Percentiles rank a stretch among this genome's conserved stretches.
Evolutionary conservation across 1,284 basidiomycete species (phyloP).

Genomic region (Rhodotorula sp.): DNA sequence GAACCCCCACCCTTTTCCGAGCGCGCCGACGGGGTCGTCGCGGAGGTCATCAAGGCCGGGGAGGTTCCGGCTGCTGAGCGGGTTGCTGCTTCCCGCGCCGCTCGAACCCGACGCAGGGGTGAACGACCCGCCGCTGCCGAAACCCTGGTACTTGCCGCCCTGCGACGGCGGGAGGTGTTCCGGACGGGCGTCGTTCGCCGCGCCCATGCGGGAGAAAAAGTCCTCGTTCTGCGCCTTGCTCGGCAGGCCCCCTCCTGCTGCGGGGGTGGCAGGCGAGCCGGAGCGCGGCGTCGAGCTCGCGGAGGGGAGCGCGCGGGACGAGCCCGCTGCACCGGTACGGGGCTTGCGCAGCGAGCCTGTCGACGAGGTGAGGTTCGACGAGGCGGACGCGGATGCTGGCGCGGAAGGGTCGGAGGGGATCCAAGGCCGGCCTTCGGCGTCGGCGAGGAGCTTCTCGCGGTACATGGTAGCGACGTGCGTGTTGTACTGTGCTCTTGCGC

Average conservation of each 20-base stretch:
- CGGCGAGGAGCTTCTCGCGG: slow-evolving; percentile 64
- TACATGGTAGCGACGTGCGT: slow-evolving; percentile 71
- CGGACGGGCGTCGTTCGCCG: slow-evolving; percentile 68
- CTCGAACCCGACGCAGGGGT: slow-evolving; percentile 52
- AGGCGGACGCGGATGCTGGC: slow-evolving; percentile 49
- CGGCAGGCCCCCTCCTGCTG: slow-evolving; percentile 1
- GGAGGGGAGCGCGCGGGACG: neutral
- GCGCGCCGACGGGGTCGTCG: slow-evolving; percentile 71
- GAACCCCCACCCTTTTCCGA: slow-evolving; percentile 82
- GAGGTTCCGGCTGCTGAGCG: slow-evolving; percentile 67
- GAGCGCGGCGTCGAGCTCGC: slow-evolving; percentile 52
- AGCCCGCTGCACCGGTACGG: neutral
- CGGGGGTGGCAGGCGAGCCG: slow-evolving; percentile 3
- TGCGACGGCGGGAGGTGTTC: slow-evolving; percentile 76
- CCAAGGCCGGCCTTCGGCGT: slow-evolving; percentile 70
- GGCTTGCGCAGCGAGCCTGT: slow-evolving; percentile 17
- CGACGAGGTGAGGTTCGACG: neutral
- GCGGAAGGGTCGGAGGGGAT: slow-evolving; percentile 62
- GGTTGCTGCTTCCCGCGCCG: slow-evolving; percentile 56
- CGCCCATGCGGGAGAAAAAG: slow-evolving; percentile 72
- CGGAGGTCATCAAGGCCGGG: slow-evolving; percentile 73
- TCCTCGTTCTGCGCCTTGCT: slow-evolving; percentile 69
- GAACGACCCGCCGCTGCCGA: slow-evolving; percentile 66
- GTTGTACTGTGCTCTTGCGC: slow-evolving; percentile 71
- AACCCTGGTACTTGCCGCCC: slow-evolving; percentile 80